Base-by-base conservation (phyloP, 1,284 basidiomycete genomes). In the Malassezia dermatis region DNA sequence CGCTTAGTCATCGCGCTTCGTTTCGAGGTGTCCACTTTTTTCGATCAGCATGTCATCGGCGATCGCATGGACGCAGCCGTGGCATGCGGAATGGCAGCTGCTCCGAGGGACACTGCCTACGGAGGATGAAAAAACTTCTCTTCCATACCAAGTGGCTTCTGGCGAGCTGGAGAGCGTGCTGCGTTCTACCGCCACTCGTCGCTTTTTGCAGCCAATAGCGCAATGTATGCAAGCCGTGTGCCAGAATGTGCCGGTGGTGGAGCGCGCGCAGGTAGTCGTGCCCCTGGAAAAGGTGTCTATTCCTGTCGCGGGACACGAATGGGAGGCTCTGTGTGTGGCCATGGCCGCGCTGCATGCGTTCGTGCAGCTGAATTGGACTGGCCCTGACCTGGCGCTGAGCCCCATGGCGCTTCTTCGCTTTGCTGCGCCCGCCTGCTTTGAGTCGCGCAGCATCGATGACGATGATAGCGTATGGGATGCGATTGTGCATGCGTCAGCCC, bases 321-420 rank as follows among this genome's bases (percentile, higher is more conserved):
- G 44, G 26, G 51, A 67, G 28, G 44, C 48, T 24, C 78, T 96
- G 32, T 75, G 81, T 13, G 64, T 89, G 0, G 89, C 83, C 0
- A 80, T 91, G 2, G 84, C 88, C 4, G 84, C 84, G 52, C 78
- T 96, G 26, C 88, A 94, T 62, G 83, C 87, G 0, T 99, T 93
- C 76, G 79, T 93, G 0, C 94, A 98, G 75, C 80, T 80, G 32
- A 99, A 99, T 76, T 99, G 89, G 89, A 96, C 91, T 0, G 94
- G 94, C 1, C 94, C 94, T 1, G 81, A 88, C 66, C 80, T 94
- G 39, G 32, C 55, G 3, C 27, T 66, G 34, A 52, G 47, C 8
- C 60, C 63, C 0, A 13, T 57, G 7, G 19, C 42, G 8, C 45
- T 69, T 26, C 89, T 69, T 43, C 75, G 44, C 8, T 57, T n/a